Evolutionary conservation across 192 early-diverging fungal genomes (phyloP).

Genomic region (Oehlia diaphana): DNA sequence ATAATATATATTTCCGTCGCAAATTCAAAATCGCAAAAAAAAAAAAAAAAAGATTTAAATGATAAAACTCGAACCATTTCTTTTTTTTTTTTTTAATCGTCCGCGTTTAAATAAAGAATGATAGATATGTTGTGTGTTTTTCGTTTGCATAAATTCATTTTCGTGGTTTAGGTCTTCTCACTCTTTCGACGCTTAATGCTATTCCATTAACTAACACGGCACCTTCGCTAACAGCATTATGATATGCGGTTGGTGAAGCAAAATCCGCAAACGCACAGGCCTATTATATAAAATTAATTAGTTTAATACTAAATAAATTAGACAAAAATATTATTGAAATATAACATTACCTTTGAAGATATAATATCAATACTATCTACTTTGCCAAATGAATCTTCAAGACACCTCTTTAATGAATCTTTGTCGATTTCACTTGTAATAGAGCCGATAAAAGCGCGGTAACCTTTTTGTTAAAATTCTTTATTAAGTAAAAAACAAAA

Average conservation of each 20-base stretch:
- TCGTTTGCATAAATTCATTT: neutral
- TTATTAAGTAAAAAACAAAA: neutral
- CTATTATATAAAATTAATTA: neutral
- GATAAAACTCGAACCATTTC: no score
- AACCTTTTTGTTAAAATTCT: neutral
- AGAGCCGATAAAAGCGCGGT: conserved; percentile 7
- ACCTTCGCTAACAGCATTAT: neutral
- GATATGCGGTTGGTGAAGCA: conserved; percentile 3
- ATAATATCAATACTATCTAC: conserved; percentile 20
- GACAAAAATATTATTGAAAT: neutral
- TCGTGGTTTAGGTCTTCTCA: neutral
- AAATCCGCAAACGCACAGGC: conserved; percentile 5
- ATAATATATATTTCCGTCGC: neutral
- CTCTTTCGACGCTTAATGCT: conserved; percentile 16
- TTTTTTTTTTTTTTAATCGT: neutral
- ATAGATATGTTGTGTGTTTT: neutral
- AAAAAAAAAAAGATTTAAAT: no score
- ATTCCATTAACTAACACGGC: neutral
- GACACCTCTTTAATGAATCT: conserved; percentile 1
- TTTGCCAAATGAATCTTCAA: conserved; percentile 6
- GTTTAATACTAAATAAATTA: neutral
- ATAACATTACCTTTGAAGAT: conserved; percentile 7
- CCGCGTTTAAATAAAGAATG: neutral
- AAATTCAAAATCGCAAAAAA: neutral
- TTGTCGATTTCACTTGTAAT: conserved; percentile 2